Evolutionary conservation across 805 yeast species (phyloP), one percentile per base, ranked within the genome.

Genomic region (Spathaspora boniae): DNA sequence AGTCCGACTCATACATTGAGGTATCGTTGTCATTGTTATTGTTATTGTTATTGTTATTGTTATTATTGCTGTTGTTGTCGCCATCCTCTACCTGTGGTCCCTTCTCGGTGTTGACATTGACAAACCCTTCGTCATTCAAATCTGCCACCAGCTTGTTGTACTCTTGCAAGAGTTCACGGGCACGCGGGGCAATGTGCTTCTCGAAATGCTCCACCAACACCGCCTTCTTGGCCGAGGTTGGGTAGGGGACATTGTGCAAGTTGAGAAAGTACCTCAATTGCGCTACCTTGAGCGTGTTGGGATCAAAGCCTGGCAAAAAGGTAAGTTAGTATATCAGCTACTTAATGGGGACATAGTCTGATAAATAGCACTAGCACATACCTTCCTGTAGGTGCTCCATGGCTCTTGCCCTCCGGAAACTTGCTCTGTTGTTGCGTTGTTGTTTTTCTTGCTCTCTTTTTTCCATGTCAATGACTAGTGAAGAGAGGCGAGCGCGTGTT

Each of bases 161-260:
- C 9, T 60, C 52, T 6, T 52, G 53, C 36, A 75, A 58, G 24
- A 75, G 55, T 28, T 57, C 47, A 0, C 61, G 58, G 2, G 82
- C 64, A 8, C 63, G 58, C 2, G 84, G 78, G 11, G 60, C 62
- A 33, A 86, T 61, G 6, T 78, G 55, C 4, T 64, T 54, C n/a
- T 72, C 62, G 58, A 79, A 86, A n/a, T 82, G 49, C n/a, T 62
- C 60, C 2, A 87, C 57, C 39, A 88, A 66, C 9, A 76, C 78
- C 5, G 74, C 60, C 56, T 91, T 91, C 52, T 80, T 85, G 5
- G 88, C 81, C 30, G 72, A 65, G 1, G 82, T 63, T 0, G 83
- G 71, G 51, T 70, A 80, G 2, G 60, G 56, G n/a, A 89, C 65
- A n/a, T 74, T 69, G 51, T 86, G 74, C 37, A 75, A 80, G 9